Evolutionary conservation across 257 asterid genomes (phyloP), one percentile per base, ranked within the genome.

Genomic region (Plantago ovata): DNA sequence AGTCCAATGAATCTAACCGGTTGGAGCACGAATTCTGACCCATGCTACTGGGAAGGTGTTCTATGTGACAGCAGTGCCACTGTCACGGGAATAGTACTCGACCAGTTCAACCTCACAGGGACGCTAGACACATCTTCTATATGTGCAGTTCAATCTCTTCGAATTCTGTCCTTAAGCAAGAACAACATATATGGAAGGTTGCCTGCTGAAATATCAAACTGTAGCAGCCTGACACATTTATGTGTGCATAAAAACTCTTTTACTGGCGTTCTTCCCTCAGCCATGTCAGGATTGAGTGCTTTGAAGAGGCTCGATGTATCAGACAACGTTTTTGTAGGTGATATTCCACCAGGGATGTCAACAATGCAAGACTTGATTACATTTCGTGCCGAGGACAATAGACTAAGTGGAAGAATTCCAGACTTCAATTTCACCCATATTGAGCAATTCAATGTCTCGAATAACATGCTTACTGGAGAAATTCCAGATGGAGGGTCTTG

Each of bases 11-110:
- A 55, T 16, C 58, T 8, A 12, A 67, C 58, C 62, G 78, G 84
- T 3, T 78, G 84, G 84, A 63, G 68, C 69, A 33, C 47, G 9
- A 58, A 49, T 16, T 71, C 81, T 20, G 84, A 78, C 40, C 81
- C 84, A 0, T 78, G 84, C 22, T 24, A 13, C n/a, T 78, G 84
- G 84, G 54, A 46, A 20, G 84, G 81, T 9, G 69, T 78, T 44
- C 39, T 13, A n/a, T 78, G 84, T 51, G 48, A 52, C 45, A 22
- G 54, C 38, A 42, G 32, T 15, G 33, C 47, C 13, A 69, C 69
- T 11, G 80, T 78, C 7, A 71, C 59, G 64, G 69, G 19, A 24
- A 68, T 78, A 0, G 52, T 71, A 14, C 80, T 78, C 32, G 59
- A 71, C 36, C 49, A 38, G 33, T 14, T 58, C 9, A 78, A 71